Evolutionary conservation across 1,284 basidiomycete species (phyloP).

Genomic region (Microbotryum scabiosae): DNA sequence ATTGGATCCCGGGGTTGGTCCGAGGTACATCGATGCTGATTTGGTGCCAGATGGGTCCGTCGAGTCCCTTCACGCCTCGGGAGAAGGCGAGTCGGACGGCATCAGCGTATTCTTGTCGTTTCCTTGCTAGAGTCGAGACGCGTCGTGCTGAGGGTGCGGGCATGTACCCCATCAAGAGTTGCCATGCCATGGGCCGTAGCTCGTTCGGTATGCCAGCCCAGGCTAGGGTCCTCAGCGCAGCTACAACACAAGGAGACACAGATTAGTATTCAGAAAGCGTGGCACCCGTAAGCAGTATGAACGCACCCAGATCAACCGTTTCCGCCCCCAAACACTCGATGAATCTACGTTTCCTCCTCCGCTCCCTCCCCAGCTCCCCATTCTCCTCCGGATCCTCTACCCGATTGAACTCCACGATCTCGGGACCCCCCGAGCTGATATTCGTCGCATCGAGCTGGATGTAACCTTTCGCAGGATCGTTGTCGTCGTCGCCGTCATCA

Average conservation of each 20-base stretch:
- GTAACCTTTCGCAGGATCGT: conserved; percentile 20
- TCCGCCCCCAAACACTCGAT: conserved; percentile 29
- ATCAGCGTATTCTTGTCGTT: conserved; percentile 83
- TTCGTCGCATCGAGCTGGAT: conserved; percentile 19
- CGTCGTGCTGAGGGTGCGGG: conserved; percentile 76
- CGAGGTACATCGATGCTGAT: conserved; percentile 94
- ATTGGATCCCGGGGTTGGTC: conserved; percentile 76
- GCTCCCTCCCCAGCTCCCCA: conserved; percentile 27
- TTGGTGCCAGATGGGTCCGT: conserved; percentile 94
- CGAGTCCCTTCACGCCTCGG: conserved; percentile 67
- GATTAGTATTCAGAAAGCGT: conserved; percentile 22
- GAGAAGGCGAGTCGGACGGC: conserved; percentile 88
- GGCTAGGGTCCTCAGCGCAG: conserved; percentile 74
- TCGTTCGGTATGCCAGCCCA: conserved; percentile 90
- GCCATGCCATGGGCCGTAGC: conserved; percentile 88
- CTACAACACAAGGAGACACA: background rate
- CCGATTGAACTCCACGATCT: conserved; percentile 18
- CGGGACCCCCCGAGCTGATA: conserved; percentile 5
- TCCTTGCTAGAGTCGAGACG: conserved; percentile 66
- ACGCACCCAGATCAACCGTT: conserved; percentile 60
- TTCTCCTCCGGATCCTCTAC: conserved; percentile 16
- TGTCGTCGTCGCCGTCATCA: conserved; percentile 4
- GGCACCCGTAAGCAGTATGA: too few species aligned
- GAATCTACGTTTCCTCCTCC: conserved; percentile 30
- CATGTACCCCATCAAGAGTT: conserved; percentile 84